Conservation (phyloP, 2,329 filamentous ascomycete genomes). For the Botrytis tulipae region DNA sequence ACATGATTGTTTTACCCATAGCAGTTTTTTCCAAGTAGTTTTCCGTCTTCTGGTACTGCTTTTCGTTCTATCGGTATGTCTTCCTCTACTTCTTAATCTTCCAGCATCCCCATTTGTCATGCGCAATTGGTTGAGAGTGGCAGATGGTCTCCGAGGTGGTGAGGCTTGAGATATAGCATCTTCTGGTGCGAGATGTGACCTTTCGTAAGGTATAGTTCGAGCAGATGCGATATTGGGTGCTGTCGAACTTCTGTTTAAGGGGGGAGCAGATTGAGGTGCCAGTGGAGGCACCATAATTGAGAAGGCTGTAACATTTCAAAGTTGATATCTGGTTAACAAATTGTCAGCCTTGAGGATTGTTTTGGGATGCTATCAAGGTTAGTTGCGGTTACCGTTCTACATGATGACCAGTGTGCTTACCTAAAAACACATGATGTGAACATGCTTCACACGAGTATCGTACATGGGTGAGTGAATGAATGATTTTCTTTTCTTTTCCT, state of each 20-base stretch:
- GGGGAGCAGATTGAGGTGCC: slow-evolving; percentile 27
- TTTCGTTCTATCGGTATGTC: slow-evolving; percentile 41
- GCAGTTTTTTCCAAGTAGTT: slow-evolving; percentile 86
- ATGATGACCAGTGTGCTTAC: neutral
- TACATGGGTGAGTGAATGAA: too few species aligned
- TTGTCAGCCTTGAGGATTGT: slow-evolving; percentile 18
- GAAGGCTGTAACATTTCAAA: slow-evolving; percentile 11
- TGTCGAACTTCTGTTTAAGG: slow-evolving; percentile 33
- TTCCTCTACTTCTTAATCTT: slow-evolving; percentile 28
- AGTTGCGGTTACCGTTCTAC: slow-evolving; percentile 1
- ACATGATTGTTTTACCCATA: slow-evolving; percentile 98
- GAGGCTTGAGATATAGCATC: slow-evolving; percentile 72
- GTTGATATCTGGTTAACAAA: slow-evolving; percentile 4
- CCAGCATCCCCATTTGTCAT: slow-evolving; percentile 33
- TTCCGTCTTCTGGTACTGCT: slow-evolving; percentile 60
- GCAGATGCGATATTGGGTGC: slow-evolving; percentile 25
- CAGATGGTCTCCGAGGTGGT: slow-evolving; percentile 53
- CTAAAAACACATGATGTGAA: neutral
- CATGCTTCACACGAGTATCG: neutral
- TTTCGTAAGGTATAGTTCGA: slow-evolving; percentile 44
- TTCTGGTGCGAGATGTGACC: slow-evolving; percentile 74
- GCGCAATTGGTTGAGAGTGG: slow-evolving; percentile 40
- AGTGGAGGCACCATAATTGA: slow-evolving; percentile 34
- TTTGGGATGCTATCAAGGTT: slow-evolving; percentile 4
- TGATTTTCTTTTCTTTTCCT: too few species aligned